These are phyloP conservation scores for Saccharomycopsis synnaedendra DNA, from an alignment of 805 yeast species.

Conservation along the genomic window DNA sequence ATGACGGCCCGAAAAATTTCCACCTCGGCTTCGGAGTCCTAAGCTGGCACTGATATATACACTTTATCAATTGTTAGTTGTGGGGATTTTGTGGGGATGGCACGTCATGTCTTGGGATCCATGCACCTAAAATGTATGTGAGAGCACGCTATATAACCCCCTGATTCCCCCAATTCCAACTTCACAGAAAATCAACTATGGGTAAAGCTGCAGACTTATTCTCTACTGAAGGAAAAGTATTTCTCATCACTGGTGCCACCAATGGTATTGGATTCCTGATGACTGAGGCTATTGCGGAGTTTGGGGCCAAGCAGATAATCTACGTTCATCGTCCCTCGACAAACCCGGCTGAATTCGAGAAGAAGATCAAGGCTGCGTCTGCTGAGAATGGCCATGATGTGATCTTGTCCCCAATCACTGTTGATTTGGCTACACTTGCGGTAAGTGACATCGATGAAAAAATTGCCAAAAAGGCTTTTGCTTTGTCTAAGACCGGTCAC, in stretches of 20 bases:
- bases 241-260: conserved; percentile 33
- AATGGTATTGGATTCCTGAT: conserved; percentile 33
- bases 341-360: conserved; percentile 18
- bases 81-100: no score
- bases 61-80: no score
- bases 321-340: conserved; percentile 23
- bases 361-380: conserved; percentile 13
- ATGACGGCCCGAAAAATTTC: no score
- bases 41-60: no score
- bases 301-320: conserved; percentile 31
- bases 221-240: conserved; percentile 31
- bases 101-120: no score
- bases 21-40: no score
- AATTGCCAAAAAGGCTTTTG: conserved; percentile 19
- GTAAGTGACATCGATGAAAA: conserved; percentile 18
- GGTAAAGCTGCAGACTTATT: conserved; percentile 22
- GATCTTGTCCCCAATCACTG: conserved; percentile 18
- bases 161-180: background rate
- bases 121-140: no score
- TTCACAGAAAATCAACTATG: background rate
- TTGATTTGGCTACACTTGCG: conserved; percentile 18
- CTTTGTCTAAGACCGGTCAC: conserved; percentile 20
- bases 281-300: conserved; percentile 30
- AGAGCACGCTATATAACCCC: no score
- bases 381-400: conserved; percentile 17